Evolutionary conservation across 2,329 filamentous ascomycete genomes (phyloP).

Genomic region (Aspergillus sp.): DNA sequence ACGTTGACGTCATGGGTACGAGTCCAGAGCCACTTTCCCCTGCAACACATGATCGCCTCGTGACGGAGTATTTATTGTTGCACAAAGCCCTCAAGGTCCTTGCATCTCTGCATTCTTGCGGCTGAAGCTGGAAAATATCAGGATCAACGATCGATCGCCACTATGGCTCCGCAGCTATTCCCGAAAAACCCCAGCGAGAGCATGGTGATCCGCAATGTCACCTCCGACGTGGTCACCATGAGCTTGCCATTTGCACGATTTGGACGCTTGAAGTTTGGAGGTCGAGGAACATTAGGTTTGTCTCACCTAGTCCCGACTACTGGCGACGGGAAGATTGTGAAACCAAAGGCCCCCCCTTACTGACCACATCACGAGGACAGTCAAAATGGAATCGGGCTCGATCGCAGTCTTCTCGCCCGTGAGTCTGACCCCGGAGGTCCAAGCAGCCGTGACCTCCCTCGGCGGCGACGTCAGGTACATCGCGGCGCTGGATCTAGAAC

Average conservation of each 20-base stretch:
- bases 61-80: not conserved
- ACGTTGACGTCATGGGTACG: conserved; percentile 10
- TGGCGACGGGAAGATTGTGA: not conserved
- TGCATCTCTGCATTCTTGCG: not conserved
- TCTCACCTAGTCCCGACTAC: conserved; percentile 2
- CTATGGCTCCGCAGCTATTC: conserved; percentile 52
- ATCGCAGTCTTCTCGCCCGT: conserved; percentile 92
- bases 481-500: conserved; percentile 82
- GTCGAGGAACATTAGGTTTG: conserved; percentile 79
- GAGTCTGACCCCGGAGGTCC: conserved; percentile 74
- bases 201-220: conserved; percentile 87
- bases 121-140: not conserved
- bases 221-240: conserved; percentile 64
- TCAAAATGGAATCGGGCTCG: conserved; percentile 72
- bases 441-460: conserved; percentile 59
- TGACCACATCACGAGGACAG: conserved; percentile 43
- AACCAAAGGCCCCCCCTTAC: not conserved
- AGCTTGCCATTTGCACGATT: conserved; percentile 78
- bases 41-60: conserved; percentile 10
- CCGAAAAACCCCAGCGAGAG: conserved; percentile 72
- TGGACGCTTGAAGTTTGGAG: conserved; percentile 77
- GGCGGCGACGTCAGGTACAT: conserved; percentile 78
- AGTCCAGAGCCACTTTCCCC: not conserved
- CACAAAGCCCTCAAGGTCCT: not conserved
- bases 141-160: not conserved